Evolutionary conservation across 257 asterid species (phyloP), one percentile per base, ranked within the genome.

Genomic region (Lavandula angustifolia): DNA sequence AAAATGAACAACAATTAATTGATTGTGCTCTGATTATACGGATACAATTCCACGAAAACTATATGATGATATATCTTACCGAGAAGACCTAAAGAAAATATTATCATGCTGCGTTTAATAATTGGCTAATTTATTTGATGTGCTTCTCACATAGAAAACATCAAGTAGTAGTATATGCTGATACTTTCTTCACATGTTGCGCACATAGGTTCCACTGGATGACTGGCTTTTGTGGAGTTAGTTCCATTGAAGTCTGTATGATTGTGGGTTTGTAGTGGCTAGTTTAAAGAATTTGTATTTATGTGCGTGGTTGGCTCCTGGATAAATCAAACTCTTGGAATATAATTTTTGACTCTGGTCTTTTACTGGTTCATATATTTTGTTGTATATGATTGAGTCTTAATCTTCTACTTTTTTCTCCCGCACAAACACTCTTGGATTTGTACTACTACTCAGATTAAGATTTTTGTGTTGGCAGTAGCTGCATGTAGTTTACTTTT

Each of bases 41-140:
- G 59, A 62, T 53, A 33, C 16, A 11, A n/a, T 38, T 35, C 54
- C 4, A 3, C 7, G 8, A 29, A 7, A 29, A 12, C 52, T 46
- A 56, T 34, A 41, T 33, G 54, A 56, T 5, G 66, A 34, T 14
- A 7, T 56, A 22, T 46, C 41, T 57, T 34, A 22, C 37, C 52
- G 37, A 4, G 60, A 33, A n/a, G 22, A 32, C 32, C 34, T 11
- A 14, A 29, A n/a, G 35, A 49, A 57, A 12, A 9, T 53, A 29
- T 40, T 42, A 12, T 38, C 64, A 32, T 67, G 56, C 41, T 16
- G 38, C 9, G 27, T 54, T 14, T 35, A 51, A 42, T 32, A 43
- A 56, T 46, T 7, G 9, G 38, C 22, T 54, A 1, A 31, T 29
- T 43, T 53, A 6, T 38, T 11, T 37, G 17, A 18, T 47, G 18